Percentiles rank a stretch among this genome's conserved stretches.
Conservation (phyloP, 1,139 yeast species). For the Saccharomycopsis hybrid region DNA sequence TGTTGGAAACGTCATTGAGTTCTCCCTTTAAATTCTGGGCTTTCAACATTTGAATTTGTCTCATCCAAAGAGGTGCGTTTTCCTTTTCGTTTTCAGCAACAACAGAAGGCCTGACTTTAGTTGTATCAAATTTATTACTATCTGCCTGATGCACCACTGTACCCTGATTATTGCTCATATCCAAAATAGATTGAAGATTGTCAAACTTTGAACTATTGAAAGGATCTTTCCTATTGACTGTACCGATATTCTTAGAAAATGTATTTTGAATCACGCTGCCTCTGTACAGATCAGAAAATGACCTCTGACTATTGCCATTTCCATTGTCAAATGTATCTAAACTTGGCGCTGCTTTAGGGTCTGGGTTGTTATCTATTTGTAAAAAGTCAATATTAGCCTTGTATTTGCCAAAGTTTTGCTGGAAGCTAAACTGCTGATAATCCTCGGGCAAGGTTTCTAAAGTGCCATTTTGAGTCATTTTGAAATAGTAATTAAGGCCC, state of each 20-base stretch:
- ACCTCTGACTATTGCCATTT: too few species aligned
- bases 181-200: constrained; percentile 14
- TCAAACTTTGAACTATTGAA: constrained; percentile 14
- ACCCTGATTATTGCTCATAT: constrained; percentile 3
- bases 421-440: constrained; percentile 19
- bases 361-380: neutral
- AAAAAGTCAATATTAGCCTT: constrained; percentile 14
- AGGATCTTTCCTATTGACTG: too few species aligned
- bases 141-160: constrained; percentile 7
- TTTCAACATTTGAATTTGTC: constrained; percentile 7
- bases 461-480: constrained; percentile 9
- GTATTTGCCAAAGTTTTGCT: constrained; percentile 14
- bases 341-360: too few species aligned
- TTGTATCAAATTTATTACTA: constrained; percentile 3
- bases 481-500: neutral
- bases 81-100: constrained; percentile 10
- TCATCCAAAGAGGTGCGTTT: constrained; percentile 18
- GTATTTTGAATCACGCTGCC: too few species aligned
- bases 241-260: too few species aligned
- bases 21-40: neutral
- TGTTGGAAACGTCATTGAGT: neutral
- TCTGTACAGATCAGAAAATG: too few species aligned
- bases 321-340: too few species aligned
- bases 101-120: neutral
- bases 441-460: constrained; percentile 21